Evolutionary conservation across 805 yeast species (phyloP), one percentile per base, ranked within the genome.

Genomic region (Clavispora carvajalis): DNA sequence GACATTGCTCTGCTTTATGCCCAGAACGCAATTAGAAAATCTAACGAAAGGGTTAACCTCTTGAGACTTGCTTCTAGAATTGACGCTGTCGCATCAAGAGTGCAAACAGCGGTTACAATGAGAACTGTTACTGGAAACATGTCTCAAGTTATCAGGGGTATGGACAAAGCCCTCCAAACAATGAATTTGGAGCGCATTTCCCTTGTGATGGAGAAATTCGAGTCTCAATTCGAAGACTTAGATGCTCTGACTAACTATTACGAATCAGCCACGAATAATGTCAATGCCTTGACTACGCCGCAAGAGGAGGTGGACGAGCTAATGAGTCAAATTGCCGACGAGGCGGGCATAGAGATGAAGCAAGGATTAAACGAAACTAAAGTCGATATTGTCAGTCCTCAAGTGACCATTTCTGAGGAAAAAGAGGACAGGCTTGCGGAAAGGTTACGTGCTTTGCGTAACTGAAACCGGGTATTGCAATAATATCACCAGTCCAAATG

Each of bases 81-180:
- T 16, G 99, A 93, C 63, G 91, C 98, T 0, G 99, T 93, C 18
- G 95, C 98, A 0, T 83, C 95, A 4, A 68, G 99, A 44, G 95
- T 93, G 2, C 97, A 91, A 54, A 93, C 99, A 0, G 99, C 99
- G 0, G 97, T 93, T 6, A 91, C 98, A 0, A 93, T 93, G 99
- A 76, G 96, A 49, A 80, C 86, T 37, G 96, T 93, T 9, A 87
- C 96, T 0, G 89, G 90, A 2, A 90, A 89, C 52, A 93, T 93
- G 98, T 78, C 93, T 7, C 80, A 77, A 36, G 98, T 91, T 10
- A 93, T 95, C 43, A 80, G 74, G 56, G 97, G 97, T 8, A 91
- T 93, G 98, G 99, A 93, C 62, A 81, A 79, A 55, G 99, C 99
- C 1, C 75, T 93, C 67, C 93, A 87, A 54, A 82, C 91, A 17